Evolutionary conservation across 192 early-diverging fungal genomes (phyloP), one percentile per base, ranked within the genome.

Genomic region (Podila clonocystis): DNA sequence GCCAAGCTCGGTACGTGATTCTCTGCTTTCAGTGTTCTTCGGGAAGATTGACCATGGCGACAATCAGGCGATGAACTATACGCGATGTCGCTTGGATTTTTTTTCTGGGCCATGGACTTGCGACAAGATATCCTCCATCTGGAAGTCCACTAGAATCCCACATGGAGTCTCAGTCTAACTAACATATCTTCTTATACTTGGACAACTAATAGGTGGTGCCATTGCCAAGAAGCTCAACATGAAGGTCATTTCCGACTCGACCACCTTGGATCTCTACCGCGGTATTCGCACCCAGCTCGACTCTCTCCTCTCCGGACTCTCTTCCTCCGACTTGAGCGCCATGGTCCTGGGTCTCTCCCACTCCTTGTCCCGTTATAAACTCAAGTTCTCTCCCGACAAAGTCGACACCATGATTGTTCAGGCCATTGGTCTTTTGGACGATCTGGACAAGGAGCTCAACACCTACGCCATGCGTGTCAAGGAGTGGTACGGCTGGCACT

Each of bases 401-500:
- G 96, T 98, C 12, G 98, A 99, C 89, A 99, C 97, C 57, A 99
- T 99, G 98, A 97, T 98, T 83, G 96, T 98, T 60, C 98, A 99
- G 89, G 96, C 98, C 12, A 98, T 98, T 84, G 92, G 88, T 77
- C 88, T 99, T 62, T 87, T 99, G 83, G 98, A 99, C 83, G 96
- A 98, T 82, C 91, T 99, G 67, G 98, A 99, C 86, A 99, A 99
- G 91, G 98, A 99, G 75, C 91, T 99, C 85, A 99, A 99, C 90
- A 98, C 96, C 45, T 98, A 96, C 77, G 67, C 84, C 20, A 85
- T 85, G 84, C 80, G 84, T 57, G 84, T 82, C 57, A 85, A 97
- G 93, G 98, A 99, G 86, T 99, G 98, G 98, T 97, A 99, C 82
- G 97, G 97, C 50, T 99, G 96, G 97, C 98, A 99, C 82, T 99